Evolutionary conservation across 805 yeast genomes (phyloP), one percentile per base, ranked within the genome.

Genomic region (Wickerhamomyces bovis): DNA sequence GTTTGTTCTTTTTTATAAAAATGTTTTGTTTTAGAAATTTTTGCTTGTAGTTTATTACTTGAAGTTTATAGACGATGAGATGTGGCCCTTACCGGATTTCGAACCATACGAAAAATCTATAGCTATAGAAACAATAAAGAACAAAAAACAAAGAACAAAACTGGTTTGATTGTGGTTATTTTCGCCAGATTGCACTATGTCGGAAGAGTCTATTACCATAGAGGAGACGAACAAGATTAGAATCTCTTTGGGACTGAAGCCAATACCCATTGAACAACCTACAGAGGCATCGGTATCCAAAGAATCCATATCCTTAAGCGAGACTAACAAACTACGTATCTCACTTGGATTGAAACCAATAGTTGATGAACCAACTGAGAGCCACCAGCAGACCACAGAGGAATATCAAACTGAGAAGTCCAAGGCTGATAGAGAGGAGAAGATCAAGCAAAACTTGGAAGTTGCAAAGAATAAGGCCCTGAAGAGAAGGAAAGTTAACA

Each of bases 191-290:
- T n/a, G n/a, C n/a, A n/a, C n/a, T 28, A 13, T 49, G 45, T 31
- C 51, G 13, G 59, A 58, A 5, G 62, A 56, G 10, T 38, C 56
- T 0, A 53, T 58, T 0, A 58, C 76, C 0, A 43, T 81, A 1
- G 80, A 75, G 48, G 85, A 81, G 49, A 81, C 86, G 0, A 81
- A 81, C 55, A 66, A 63, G 52, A 65, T 79, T 8, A 63, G 88
- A 21, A 50, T 64, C 7, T 69, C 75, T 12, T 54, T 79, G 11
- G 86, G 86, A 1, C 64, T 81, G 45, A 71, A 73, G 33, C 81
- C 83, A 1, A 71, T 78, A 16, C 73, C 71, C 11, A 49, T 47
- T 22, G n/a, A 25, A n/a, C 30, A 40, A 15, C 15, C 30, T 30
- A 39, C 23, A n/a, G 20, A 18, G 16, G 21, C 5, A 22, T 20